These are phyloP conservation scores for Geranium incanum DNA, from an alignment of 441 rosid species.

Conservation along the genomic window DNA sequence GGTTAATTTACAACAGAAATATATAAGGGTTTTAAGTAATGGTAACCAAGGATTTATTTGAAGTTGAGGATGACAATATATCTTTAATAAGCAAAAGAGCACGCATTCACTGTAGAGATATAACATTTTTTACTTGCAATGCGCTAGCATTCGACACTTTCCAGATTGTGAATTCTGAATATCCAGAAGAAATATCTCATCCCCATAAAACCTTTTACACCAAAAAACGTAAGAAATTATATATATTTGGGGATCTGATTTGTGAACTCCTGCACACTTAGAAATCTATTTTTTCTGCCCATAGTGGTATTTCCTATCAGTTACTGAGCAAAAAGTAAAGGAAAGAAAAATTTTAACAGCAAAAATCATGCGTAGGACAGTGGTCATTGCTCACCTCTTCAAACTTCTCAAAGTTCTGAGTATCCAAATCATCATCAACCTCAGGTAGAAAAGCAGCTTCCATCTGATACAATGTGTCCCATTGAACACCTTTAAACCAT, in stretches of 20 bases:
- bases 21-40: neutral
- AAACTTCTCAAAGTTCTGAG: slow-evolving; percentile 55
- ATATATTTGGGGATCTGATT: neutral
- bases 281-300: neutral
- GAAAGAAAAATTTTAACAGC: neutral
- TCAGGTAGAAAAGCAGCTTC: slow-evolving; percentile 52
- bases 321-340: neutral
- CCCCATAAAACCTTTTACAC: neutral
- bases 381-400: slow-evolving; percentile 41
- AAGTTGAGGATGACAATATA: slow-evolving; percentile 1
- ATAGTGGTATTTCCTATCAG: neutral
- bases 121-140: neutral
- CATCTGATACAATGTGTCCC: slow-evolving; percentile 45
- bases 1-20: too few species aligned
- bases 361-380: neutral
- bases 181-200: neutral
- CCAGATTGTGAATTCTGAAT: neutral
- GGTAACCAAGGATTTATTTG: neutral
- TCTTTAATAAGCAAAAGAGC: neutral
- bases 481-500: slow-evolving; percentile 49
- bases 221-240: neutral
- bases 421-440: slow-evolving; percentile 49
- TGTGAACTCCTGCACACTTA: neutral
- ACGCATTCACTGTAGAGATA: neutral
- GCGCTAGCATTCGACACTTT: neutral